Conservation (phyloP, 1,284 basidiomycete species). For the Phylloporus sp. region DNA sequence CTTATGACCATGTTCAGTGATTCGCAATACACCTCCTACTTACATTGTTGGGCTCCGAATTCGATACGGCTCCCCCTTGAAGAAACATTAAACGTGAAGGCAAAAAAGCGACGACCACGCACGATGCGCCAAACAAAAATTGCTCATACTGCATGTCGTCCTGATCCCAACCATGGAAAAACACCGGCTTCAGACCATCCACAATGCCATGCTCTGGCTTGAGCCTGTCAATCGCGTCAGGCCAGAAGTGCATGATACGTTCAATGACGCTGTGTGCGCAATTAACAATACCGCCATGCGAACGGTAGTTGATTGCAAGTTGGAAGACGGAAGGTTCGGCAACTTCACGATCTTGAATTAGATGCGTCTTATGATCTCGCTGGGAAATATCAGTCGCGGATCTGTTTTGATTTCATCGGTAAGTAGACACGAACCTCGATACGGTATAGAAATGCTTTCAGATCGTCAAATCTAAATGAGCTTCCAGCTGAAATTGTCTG, state of each 20-base stretch:
- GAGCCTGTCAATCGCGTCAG: slow-evolving; percentile 69
- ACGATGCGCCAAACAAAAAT: slow-evolving; percentile 63
- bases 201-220: slow-evolving; percentile 65
- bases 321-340: slow-evolving; percentile 61
- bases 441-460: too few species aligned
- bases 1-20: too few species aligned
- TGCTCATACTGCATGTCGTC: slow-evolving; percentile 62
- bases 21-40: slow-evolving; percentile 16
- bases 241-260: slow-evolving; percentile 70
- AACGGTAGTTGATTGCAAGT: slow-evolving; percentile 72
- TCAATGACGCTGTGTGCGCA: slow-evolving; percentile 71
- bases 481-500: too few species aligned
- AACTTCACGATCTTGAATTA: slow-evolving; percentile 25
- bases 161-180: slow-evolving; percentile 63
- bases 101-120: slow-evolving; percentile 18
- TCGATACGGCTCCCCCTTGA: slow-evolving; percentile 60
- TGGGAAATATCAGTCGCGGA: too few species aligned
- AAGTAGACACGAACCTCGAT: too few species aligned
- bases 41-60: slow-evolving; percentile 76
- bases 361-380: too few species aligned
- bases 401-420: too few species aligned
- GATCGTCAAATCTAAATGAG: too few species aligned
- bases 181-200: slow-evolving; percentile 65
- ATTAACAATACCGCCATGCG: slow-evolving; percentile 73
- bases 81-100: slow-evolving; percentile 9